Percentiles rank a stretch among this genome's conserved stretches.
These are phyloP conservation scores for Triticum urartu DNA, from an alignment of 176 grass and related monocot species.

Conservation along the genomic window DNA sequence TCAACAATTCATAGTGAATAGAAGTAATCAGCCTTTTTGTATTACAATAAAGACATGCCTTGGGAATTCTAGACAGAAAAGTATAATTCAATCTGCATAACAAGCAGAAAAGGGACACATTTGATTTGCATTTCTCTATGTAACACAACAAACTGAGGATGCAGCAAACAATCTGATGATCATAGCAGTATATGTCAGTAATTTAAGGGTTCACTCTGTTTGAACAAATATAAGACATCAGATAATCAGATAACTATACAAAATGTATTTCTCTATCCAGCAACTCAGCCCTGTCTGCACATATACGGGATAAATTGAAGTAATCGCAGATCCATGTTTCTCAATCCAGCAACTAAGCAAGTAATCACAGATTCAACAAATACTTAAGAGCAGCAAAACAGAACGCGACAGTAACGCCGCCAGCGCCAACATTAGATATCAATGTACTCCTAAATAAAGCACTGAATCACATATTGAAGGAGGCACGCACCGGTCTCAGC, in stretches of 20 bases:
- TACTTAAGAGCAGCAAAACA: neutral
- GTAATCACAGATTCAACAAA: neutral
- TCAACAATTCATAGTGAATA: neutral
- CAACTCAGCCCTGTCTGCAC: neutral
- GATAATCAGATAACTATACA: neutral
- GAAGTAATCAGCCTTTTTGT: neutral
- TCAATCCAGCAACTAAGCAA: constrained; percentile 13
- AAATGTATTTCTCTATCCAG: neutral
- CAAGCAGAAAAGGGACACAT: neutral
- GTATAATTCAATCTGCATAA: neutral
- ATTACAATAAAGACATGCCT: neutral
- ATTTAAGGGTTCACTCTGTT: neutral
- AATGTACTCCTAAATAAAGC: neutral
- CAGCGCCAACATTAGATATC: neutral
- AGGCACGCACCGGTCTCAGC: constrained; percentile 68
- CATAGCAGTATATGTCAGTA: neutral
- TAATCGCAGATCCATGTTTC: neutral
- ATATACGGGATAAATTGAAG: neutral
- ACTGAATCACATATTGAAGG: neutral
- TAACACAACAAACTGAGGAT: neutral
- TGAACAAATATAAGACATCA: constrained; percentile 9
- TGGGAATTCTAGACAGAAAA: neutral
- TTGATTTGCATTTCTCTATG: neutral
- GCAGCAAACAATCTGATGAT: constrained; percentile 5
- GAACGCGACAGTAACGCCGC: neutral